phyloP scores from a whole-genome alignment of 129 eudicot genomes.

The Scalesia atractyloides region DNA sequence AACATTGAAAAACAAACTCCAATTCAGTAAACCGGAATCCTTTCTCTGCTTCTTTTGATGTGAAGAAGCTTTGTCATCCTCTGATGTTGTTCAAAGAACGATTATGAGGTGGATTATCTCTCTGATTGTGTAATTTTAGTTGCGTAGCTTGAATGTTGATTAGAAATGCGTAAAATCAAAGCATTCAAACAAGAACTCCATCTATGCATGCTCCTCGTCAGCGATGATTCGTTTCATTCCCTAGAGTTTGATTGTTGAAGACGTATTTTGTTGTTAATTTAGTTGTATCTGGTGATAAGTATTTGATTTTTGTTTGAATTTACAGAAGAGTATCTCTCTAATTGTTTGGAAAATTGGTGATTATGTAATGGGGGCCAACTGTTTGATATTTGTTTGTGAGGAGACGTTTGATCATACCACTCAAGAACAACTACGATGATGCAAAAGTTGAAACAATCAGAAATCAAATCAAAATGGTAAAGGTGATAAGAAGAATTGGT shows the following conservation, averaged over 20 bases:
- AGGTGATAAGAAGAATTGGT: slow-evolving; percentile 75
- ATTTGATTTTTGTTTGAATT: neutral
- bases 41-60: too few relatives aligned
- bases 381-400: neutral
- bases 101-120: too few relatives aligned
- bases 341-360: neutral
- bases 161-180: slow-evolving; percentile 47
- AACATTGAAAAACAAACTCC: too few relatives aligned
- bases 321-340: too few relatives aligned
- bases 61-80: too few relatives aligned
- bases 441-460: slow-evolving; percentile 28
- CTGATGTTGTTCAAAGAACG: too few relatives aligned
- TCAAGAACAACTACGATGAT: slow-evolving; percentile 43
- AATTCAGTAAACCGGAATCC: too few relatives aligned
- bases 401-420: slow-evolving; percentile 42
- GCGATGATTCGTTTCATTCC: slow-evolving; percentile 46
- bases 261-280: neutral
- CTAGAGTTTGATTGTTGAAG: neutral
- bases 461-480: slow-evolving; percentile 16
- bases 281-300: slow-evolving; percentile 25
- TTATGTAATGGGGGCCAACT: neutral
- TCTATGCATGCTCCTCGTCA: slow-evolving; percentile 57
- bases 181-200: slow-evolving; percentile 68
- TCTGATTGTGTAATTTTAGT: too few relatives aligned
- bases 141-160: too few relatives aligned